phyloP scores from a whole-genome alignment of 352 stramenopile species.

The Saprolegnia diclina region DNA sequence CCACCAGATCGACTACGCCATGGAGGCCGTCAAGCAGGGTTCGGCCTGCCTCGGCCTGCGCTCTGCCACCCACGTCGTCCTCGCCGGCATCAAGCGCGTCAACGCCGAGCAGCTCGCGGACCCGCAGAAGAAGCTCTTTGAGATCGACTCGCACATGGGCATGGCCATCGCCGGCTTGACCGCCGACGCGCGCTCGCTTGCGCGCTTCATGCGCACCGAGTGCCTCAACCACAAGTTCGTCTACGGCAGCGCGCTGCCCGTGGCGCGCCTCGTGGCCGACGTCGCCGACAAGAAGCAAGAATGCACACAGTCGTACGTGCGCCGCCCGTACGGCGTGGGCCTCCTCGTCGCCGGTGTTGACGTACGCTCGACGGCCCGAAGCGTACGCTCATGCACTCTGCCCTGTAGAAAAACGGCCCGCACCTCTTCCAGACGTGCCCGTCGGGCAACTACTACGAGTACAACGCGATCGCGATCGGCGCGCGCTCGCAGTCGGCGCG shows the following conservation, averaged over 20 bases:
- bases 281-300: slow-evolving; percentile 98
- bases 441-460: slow-evolving; percentile 98
- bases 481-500: slow-evolving; percentile 94
- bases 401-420: slow-evolving; percentile 89
- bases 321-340: slow-evolving; percentile 97
- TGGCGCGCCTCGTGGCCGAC: slow-evolving; percentile 92
- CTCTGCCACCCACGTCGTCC: slow-evolving; percentile 90
- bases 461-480: slow-evolving; percentile 97
- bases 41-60: slow-evolving; percentile 94
- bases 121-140: slow-evolving; percentile 98
- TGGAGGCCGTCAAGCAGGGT: slow-evolving; percentile 95
- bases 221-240: slow-evolving; percentile 99
- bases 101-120: slow-evolving; percentile 90
- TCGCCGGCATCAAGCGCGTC: slow-evolving; percentile 83
- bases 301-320: slow-evolving; percentile 98
- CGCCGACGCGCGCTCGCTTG: slow-evolving; percentile 94
- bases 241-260: slow-evolving; percentile 93
- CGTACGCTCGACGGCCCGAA: slow-evolving; percentile 42
- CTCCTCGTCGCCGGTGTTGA: slow-evolving; percentile 91
- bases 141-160: slow-evolving; percentile 98
- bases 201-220: slow-evolving; percentile 95
- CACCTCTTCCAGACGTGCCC: slow-evolving; percentile 99
- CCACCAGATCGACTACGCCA: slow-evolving; percentile 97
- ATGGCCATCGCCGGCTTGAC: slow-evolving; percentile 97
- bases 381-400: slow-evolving; percentile 9